These are phyloP conservation scores for Aspergillus latus DNA, from an alignment of 2,329 filamentous ascomycete genomes.

Conservation along the genomic window DNA sequence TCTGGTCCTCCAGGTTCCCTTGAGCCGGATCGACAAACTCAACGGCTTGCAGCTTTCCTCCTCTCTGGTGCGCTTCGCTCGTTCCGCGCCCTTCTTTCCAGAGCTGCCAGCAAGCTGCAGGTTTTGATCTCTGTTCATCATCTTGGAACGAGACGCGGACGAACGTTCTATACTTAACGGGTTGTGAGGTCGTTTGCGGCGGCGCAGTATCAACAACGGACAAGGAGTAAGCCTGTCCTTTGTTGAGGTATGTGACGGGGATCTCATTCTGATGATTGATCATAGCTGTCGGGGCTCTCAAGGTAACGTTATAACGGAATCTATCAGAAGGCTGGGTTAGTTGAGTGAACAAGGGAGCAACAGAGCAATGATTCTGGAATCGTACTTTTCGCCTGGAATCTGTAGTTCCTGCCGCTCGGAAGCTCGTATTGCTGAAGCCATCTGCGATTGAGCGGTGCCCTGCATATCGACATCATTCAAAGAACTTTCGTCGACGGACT, in stretches of 20 bases:
- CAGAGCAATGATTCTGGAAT: slow-evolving; percentile 16
- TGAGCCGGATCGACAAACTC: slow-evolving; percentile 77
- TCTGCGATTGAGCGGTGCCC: slow-evolving; percentile 55
- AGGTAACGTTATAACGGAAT: slow-evolving; percentile 84
- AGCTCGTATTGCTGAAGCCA: slow-evolving; percentile 31
- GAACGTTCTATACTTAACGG: slow-evolving; percentile 79
- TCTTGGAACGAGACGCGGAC: slow-evolving; percentile 97
- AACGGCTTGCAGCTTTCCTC: slow-evolving; percentile 88
- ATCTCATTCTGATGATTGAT: slow-evolving; percentile 82
- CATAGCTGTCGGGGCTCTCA: slow-evolving; percentile 97
- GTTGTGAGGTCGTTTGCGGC: slow-evolving; percentile 57
- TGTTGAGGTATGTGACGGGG: slow-evolving; percentile 96
- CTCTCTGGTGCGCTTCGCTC: slow-evolving; percentile 90
- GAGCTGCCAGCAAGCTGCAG: slow-evolving; percentile 79
- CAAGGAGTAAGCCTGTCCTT: slow-evolving; percentile 90
- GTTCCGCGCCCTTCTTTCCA: slow-evolving; percentile 97
- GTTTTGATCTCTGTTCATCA: slow-evolving; percentile 83
- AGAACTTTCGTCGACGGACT: slow-evolving; percentile 64
- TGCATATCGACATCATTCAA: slow-evolving; percentile 57
- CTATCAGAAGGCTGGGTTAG: slow-evolving; percentile 38
- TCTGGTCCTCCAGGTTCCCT: slow-evolving; percentile 52
- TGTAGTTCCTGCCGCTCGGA: slow-evolving; percentile 29
- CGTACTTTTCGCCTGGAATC: slow-evolving; percentile 54
- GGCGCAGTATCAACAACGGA: slow-evolving; percentile 76
- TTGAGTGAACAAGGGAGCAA: neutral